phyloP scores from a whole-genome alignment of 1,284 basidiomycete species.

The Stereum hirsutum region DNA sequence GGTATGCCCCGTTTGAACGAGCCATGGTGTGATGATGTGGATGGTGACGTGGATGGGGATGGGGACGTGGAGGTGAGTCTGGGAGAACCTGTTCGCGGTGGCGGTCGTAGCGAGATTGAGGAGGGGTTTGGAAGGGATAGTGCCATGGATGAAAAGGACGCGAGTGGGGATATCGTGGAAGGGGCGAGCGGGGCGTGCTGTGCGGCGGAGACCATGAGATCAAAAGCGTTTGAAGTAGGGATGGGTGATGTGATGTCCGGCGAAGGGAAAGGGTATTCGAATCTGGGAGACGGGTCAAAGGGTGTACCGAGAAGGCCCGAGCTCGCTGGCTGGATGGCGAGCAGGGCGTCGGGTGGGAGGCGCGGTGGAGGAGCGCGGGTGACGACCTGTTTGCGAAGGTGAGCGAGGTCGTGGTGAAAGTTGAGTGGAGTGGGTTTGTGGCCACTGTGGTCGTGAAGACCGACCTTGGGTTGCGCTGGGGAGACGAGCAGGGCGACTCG shows the following conservation, averaged over 20 bases:
- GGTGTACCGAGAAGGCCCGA: slow-evolving; percentile 1
- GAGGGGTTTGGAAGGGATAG: neutral
- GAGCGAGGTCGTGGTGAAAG: no score
- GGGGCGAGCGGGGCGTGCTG: neutral
- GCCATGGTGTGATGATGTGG: neutral
- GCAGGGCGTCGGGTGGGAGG: neutral
- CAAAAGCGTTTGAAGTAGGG: neutral
- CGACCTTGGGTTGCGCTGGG: no score
- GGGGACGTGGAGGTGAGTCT: neutral
- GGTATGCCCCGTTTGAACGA: no score
- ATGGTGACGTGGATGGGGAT: neutral
- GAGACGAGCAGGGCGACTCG: no score
- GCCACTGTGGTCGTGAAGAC: no score
- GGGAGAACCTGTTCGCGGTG: neutral
- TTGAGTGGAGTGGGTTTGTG: no score
- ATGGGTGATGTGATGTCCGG: neutral
- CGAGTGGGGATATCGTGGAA: neutral
- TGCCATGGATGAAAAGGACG: neutral
- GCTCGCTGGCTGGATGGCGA: neutral
- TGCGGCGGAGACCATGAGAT: neutral
- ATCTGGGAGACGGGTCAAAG: slow-evolving; percentile 6
- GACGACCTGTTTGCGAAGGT: no score
- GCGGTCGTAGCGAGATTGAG: neutral
- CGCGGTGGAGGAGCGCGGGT: neutral
- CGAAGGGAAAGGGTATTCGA: slow-evolving; percentile 6